Percentiles rank a stretch among this genome's conserved stretches.
Conservation (phyloP, 495 filamentous ascomycete species). For the Penicillium herquei region DNA sequence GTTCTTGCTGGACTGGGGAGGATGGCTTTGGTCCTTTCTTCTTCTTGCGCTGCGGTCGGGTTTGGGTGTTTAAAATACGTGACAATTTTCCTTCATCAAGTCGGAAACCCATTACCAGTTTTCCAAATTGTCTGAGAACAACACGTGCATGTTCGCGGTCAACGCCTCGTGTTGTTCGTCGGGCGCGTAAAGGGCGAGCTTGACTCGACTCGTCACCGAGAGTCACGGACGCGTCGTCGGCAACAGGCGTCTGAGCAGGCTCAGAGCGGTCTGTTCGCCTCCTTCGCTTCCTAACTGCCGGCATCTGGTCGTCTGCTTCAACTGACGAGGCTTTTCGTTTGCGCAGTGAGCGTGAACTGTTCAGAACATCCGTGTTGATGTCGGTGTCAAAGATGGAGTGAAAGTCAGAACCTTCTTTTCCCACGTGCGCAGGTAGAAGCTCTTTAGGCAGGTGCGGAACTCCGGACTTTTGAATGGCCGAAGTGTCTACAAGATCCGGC, state of each 20-base stretch:
- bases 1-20: constrained; percentile 31
- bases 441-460: constrained; percentile 64
- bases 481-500: constrained; percentile 41
- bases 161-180: constrained; percentile 32
- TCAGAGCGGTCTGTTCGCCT: constrained; percentile 34
- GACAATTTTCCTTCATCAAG: constrained; percentile 58
- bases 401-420: constrained; percentile 68
- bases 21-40: constrained; percentile 39
- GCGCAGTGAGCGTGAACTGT: constrained; percentile 80
- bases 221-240: constrained; percentile 8
- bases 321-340: constrained; percentile 74
- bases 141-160: constrained; percentile 40
- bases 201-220: constrained; percentile 18
- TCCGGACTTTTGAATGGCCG: constrained; percentile 41
- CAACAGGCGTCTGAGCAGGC: constrained; percentile 16
- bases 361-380: constrained; percentile 76
- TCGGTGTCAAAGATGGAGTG: constrained; percentile 80
- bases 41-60: constrained; percentile 32
- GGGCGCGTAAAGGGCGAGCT: constrained; percentile 29
- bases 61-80: constrained; percentile 51
- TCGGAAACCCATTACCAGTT: constrained; percentile 57
- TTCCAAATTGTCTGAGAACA: constrained; percentile 36
- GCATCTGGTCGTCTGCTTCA: constrained; percentile 51
- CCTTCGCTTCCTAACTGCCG: constrained; percentile 46
- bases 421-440: constrained; percentile 70